A percentile compares a stretch with the other conserved stretches of the same genome.
Evolutionary conservation across 2,329 filamentous ascomycete genomes (phyloP).

Genomic region (Fusarium sp.): DNA sequence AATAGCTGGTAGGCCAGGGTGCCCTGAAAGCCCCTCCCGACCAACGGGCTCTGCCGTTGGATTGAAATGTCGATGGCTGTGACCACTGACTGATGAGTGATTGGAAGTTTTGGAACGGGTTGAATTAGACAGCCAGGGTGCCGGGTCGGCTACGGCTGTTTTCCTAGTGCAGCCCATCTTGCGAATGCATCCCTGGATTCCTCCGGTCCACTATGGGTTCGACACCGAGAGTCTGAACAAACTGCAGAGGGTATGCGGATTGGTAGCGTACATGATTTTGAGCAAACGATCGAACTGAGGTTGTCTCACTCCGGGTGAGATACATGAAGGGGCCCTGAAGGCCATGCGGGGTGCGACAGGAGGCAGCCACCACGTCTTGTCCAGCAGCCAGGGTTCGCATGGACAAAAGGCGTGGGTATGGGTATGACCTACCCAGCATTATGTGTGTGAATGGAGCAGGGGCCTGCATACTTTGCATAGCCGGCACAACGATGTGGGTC

Average conservation of each 20-base stretch:
- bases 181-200: constrained; percentile 46
- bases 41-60: constrained; percentile 43
- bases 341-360: constrained; percentile 37
- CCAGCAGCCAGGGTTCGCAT: constrained; percentile 40
- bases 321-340: constrained; percentile 40
- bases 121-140: constrained; percentile 30
- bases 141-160: constrained; percentile 36
- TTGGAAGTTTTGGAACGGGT: constrained; percentile 24
- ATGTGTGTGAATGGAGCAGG: constrained; percentile 20
- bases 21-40: constrained; percentile 42
- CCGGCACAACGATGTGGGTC: constrained; percentile 34
- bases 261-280: constrained; percentile 32
- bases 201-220: constrained; percentile 30
- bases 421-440: constrained; percentile 27
- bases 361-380: constrained; percentile 32
- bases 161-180: constrained; percentile 52
- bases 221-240: constrained; percentile 27
- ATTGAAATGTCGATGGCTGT: constrained; percentile 32
- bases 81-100: constrained; percentile 31
- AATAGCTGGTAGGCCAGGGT: constrained; percentile 39
- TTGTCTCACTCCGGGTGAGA: constrained; percentile 42
- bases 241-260: constrained; percentile 36
- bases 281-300: constrained; percentile 32
- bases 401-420: constrained; percentile 31
- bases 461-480: constrained; percentile 33